Base-by-base conservation (phyloP, 345 rosid genomes). In the Bruguiera gymnorhiza region DNA sequence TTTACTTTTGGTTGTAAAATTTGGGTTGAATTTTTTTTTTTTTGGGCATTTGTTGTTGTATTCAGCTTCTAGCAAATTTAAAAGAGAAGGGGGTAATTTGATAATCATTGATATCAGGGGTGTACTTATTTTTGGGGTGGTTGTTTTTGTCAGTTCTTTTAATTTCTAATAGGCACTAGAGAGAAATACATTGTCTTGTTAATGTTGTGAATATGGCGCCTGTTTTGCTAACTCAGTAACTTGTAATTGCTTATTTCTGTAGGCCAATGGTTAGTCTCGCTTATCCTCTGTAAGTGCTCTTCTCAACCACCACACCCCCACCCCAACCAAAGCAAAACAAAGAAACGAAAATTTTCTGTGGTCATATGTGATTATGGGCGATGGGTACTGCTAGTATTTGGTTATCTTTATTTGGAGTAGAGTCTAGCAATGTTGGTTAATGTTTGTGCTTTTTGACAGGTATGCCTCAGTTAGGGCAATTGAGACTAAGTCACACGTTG, bases 251-350 rank as follows among this genome's bases (percentile, higher is more conserved):
- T 48, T 74, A 68, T 15, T 62, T 79, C 70, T 79, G 85, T 91
- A 91, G 98, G 87, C 98, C 98, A 71, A 80, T 93, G 71, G 86
- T 93, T 76, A 85, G 97, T 76, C 96, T 93, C 46, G 89, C 79
- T 65, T 93, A 93, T 79, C 98, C 98, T 69, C 87, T 93, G 98
- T 93, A 82, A 93, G 98, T 82, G 67, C 26, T 69, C 48, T 15
- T 48, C 55, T 1, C 58, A 19, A 21, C 29, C 20, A 34, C 24
- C 7, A 27, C 29, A 11, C 6, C 16, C 60, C 16, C 13, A 24
- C 29, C 60, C 60, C 29, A 55, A 21, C 48, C 50, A 43, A 43
- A 43, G 50, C 16, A 43, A 43, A 43, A 43, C 48, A 43, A 43
- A 43, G 50, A 43, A 43, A 43, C 5, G 50, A 43, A 13, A 43